Evolutionary conservation across 2,329 filamentous ascomycete species (phyloP).

Genomic region (Fusarium transvaalense): DNA sequence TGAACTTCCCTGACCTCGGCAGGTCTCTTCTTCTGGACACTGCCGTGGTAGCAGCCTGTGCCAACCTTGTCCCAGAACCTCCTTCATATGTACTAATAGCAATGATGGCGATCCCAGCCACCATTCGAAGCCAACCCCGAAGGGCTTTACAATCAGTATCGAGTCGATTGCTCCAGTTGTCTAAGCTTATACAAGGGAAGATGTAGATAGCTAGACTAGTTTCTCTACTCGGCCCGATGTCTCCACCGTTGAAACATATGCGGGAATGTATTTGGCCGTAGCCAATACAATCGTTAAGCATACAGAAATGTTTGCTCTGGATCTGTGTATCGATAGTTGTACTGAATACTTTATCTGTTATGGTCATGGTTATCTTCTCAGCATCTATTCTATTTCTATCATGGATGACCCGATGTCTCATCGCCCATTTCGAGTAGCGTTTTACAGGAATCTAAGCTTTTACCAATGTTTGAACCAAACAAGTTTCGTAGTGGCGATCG

Average conservation of each 20-base stretch:
- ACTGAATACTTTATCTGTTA: not conserved
- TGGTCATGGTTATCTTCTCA: too few relatives aligned
- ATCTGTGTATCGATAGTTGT: not conserved
- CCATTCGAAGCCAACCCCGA: not conserved
- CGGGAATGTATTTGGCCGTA: not conserved
- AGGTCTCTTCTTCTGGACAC: not conserved
- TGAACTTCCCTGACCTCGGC: not conserved
- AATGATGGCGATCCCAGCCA: not conserved
- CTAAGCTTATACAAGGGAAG: not conserved
- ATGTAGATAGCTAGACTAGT: not conserved
- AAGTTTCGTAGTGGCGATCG: not conserved
- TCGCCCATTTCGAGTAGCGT: too few relatives aligned
- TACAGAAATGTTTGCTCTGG: not conserved
- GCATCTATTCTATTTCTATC: too few relatives aligned
- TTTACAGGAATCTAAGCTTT: fast-evolving
- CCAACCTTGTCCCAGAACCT: not conserved
- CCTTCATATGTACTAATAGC: not conserved
- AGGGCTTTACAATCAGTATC: not conserved
- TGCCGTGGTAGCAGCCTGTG: not conserved
- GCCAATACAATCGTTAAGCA: not conserved
- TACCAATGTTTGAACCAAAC: not conserved
- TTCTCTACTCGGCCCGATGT: not conserved
- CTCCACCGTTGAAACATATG: not conserved
- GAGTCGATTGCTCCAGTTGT: not conserved
- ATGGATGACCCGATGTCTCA: not conserved